Evolutionary conservation across 2,329 filamentous ascomycete genomes (phyloP).

Genomic region (Diaporthe sp.): DNA sequence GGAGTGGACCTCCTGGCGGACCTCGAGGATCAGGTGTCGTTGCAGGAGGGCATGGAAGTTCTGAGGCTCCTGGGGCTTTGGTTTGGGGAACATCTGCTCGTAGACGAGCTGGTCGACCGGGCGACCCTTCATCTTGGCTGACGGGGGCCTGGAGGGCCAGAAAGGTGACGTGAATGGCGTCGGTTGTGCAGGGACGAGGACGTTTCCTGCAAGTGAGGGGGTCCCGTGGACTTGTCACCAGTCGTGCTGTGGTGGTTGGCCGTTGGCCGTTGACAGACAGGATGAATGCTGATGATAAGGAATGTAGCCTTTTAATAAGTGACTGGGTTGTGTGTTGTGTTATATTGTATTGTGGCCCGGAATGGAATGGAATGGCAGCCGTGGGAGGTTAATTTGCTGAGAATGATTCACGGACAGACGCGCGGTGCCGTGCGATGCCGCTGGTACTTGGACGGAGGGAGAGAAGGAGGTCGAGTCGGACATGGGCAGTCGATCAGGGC

Average conservation of each 20-base stretch:
- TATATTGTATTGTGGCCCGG: neutral
- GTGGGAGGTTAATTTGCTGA: neutral
- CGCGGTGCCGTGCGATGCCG: neutral
- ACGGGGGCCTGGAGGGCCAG: neutral
- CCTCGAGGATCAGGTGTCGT: conserved; percentile 80
- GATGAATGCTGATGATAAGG: conserved; percentile 1
- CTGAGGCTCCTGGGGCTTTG: conserved; percentile 76
- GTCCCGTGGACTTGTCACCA: neutral
- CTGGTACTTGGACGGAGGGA: neutral
- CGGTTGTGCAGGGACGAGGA: neutral
- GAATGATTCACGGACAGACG: neutral
- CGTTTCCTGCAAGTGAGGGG: neutral
- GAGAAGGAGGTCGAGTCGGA: conserved; percentile 2
- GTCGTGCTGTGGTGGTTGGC: neutral
- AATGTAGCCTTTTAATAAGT: conserved; percentile 3
- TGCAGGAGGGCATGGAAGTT: conserved; percentile 80
- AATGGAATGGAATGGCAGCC: conserved; percentile 6
- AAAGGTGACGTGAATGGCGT: neutral
- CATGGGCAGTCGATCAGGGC: neutral
- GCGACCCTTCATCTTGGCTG: conserved; percentile 76
- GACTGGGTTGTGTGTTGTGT: conserved; percentile 9
- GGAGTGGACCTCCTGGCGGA: conserved; percentile 82
- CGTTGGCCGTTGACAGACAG: neutral
- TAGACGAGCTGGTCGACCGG: conserved; percentile 81
- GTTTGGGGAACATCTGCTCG: conserved; percentile 79